Percentiles rank a stretch among this genome's conserved stretches.
phyloP scores from a whole-genome alignment of 805 yeast species.

The Starmerella sp. region DNA sequence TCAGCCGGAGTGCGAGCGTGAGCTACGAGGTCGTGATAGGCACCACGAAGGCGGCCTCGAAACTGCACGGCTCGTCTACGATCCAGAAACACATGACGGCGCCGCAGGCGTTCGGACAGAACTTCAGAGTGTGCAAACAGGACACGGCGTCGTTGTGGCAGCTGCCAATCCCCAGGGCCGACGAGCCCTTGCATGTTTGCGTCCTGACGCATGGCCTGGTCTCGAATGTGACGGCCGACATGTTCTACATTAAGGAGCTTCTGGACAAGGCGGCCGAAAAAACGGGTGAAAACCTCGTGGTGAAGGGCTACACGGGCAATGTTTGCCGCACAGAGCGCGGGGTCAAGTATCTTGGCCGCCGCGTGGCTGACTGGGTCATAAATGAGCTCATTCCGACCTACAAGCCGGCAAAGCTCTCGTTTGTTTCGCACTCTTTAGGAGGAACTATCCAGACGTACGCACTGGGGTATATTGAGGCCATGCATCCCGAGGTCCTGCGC shows the following conservation, averaged over 20 bases:
- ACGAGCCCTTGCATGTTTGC: constrained; percentile 66
- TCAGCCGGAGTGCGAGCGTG: constrained; percentile 56
- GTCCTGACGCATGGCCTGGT: constrained; percentile 86
- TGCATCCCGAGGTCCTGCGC: constrained; percentile 60
- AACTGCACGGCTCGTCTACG: constrained; percentile 7
- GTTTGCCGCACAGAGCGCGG: constrained; percentile 86
- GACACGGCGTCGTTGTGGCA: constrained; percentile 71
- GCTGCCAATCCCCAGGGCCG: constrained; percentile 41
- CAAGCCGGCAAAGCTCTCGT: constrained; percentile 56
- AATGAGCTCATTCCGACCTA: constrained; percentile 39
- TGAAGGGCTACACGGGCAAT: constrained; percentile 75
- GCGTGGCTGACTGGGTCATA: constrained; percentile 65
- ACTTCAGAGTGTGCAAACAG: constrained; percentile 29
- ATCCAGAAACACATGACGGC: constrained; percentile 4
- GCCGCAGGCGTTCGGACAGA: not conserved
- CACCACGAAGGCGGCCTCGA: constrained; percentile 23
- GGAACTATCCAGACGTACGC: constrained; percentile 90
- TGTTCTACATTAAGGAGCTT: constrained; percentile 75
- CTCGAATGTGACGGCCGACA: constrained; percentile 80
- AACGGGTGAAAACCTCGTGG: constrained; percentile 54
- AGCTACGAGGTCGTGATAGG: constrained; percentile 52
- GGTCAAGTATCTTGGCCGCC: constrained; percentile 65
- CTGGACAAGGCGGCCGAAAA: constrained; percentile 42
- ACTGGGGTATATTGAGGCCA: constrained; percentile 54
- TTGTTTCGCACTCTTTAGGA: constrained; percentile 87